Evolutionary conservation across 2,329 filamentous ascomycete genomes (phyloP).

Genomic region (Paramyrothecium sp.): DNA sequence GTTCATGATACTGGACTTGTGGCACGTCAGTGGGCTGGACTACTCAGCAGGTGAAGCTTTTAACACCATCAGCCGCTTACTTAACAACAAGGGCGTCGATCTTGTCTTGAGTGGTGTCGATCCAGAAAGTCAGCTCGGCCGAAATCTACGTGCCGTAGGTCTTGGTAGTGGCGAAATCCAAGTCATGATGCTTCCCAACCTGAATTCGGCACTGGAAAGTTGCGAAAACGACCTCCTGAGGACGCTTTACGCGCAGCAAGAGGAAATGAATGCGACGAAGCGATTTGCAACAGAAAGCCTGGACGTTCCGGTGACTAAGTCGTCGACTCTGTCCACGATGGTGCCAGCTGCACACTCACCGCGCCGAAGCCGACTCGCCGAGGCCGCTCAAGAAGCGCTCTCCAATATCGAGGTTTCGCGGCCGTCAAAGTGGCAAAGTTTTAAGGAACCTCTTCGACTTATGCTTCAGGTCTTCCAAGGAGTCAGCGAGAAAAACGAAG

Average conservation of each 20-base stretch:
- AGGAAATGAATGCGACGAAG: conserved; percentile 51
- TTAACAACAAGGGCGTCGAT: conserved; percentile 73
- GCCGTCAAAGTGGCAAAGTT: conserved; percentile 73
- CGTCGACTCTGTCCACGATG: conserved; percentile 30
- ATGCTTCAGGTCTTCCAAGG: conserved; percentile 96
- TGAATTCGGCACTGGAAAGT: conserved; percentile 90
- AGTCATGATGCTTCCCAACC: conserved; percentile 79
- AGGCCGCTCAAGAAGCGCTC: conserved; percentile 75
- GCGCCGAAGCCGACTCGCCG: conserved; percentile 71
- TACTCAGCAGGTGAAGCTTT: conserved; percentile 97
- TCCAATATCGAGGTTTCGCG: conserved; percentile 61
- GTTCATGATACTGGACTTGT: conserved; percentile 86
- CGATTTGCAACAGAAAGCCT: conserved; percentile 41
- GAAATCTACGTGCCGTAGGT: conserved; percentile 79
- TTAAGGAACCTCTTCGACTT: conserved; percentile 85
- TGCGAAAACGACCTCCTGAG: conserved; percentile 94
- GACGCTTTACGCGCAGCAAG: conserved; percentile 70
- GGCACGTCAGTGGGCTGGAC: conserved; percentile 87
- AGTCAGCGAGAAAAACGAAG: conserved; percentile 80
- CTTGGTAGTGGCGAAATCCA: conserved; percentile 71
- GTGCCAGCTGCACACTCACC: conserved; percentile 69
- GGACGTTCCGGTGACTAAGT: conserved; percentile 42
- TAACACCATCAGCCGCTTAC: conserved; percentile 82
- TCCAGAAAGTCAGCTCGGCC: conserved; percentile 71
- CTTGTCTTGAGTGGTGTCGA: conserved; percentile 83